Evolutionary conservation across 2,329 filamentous ascomycete genomes (phyloP).

Genomic region (Talaromyces sp.): DNA sequence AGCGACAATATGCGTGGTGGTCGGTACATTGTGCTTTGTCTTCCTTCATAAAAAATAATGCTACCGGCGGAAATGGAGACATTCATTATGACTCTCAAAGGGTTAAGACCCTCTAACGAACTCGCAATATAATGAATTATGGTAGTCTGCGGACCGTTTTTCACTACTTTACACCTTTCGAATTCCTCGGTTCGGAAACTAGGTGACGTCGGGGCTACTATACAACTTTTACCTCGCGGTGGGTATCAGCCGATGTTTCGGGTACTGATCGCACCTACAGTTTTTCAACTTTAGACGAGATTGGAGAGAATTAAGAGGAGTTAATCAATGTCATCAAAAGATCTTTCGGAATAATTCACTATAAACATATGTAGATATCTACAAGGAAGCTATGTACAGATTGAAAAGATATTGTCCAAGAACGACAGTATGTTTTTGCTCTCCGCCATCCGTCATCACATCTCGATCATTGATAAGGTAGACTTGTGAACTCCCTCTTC

Average conservation of each 20-base stretch:
- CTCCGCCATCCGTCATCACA: background rate
- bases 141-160: background rate
- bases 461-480: background rate
- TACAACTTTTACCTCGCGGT: background rate
- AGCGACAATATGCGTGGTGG: background rate
- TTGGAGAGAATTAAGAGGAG: background rate
- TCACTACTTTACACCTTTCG: background rate
- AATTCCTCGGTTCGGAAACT: background rate
- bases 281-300: background rate
- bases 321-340: background rate
- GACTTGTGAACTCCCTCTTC: background rate
- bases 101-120: background rate
- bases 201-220: background rate
- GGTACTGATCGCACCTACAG: background rate
- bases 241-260: background rate
- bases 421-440: background rate
- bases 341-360: background rate
- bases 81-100: background rate
- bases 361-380: background rate
- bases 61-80: background rate
- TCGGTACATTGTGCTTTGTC: constrained; percentile 1
- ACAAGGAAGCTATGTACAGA: background rate
- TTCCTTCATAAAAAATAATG: constrained; percentile 5
- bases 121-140: background rate
- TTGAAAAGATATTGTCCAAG: background rate